Evolutionary conservation across 2,329 filamentous ascomycete genomes (phyloP), one percentile per base, ranked within the genome.

Genomic region (Zopfia rhizophila): DNA sequence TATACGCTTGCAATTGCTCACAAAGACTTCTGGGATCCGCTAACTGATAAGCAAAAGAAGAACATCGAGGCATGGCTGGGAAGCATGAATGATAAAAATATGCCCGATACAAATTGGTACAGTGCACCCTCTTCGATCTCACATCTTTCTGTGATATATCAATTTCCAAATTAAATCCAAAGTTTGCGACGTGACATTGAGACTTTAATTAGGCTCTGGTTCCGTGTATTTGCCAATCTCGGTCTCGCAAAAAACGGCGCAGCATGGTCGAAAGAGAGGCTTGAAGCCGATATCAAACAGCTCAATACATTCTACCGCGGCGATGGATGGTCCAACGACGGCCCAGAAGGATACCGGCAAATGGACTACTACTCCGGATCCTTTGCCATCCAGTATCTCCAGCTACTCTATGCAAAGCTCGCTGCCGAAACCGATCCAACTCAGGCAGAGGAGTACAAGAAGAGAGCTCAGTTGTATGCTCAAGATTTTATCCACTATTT

Each of bases 321-420:
- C 5, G 86, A 84, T 32, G 89, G 89, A 1, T 93, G 89, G 89
- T 90, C 86, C 2, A 90, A 91, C 58, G 89, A 93, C 63, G 89
- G 89, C 0, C 89, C 89, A 0, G 85, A 87, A 60, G 85, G 85
- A 11, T 89, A 91, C 45, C 87, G 89, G 46, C 89, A 92, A 70
- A 91, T 92, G 85, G 89, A 92, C 67, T 92, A 92, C 64, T 93
- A 92, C 70, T 91, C 87, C 1, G 89, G 88, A 7, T 89, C 86
- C 46, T 92, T 91, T 65, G 89, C 89, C 1, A 93, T 92, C 45
- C 89, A 92, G 57, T 89, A 90, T 58, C 74, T 91, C 4, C 89
- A 93, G 65, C 80, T 93, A 0, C 75, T 92, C 0, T 93, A 92
- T 55, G 82, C 87, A 22, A 89, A 89, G 53, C 72, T 92, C 1